Percentiles rank a stretch among this genome's conserved stretches.
Conservation (phyloP, 2,329 filamentous ascomycete genomes). For the Fusarium pseudocircinatum region DNA sequence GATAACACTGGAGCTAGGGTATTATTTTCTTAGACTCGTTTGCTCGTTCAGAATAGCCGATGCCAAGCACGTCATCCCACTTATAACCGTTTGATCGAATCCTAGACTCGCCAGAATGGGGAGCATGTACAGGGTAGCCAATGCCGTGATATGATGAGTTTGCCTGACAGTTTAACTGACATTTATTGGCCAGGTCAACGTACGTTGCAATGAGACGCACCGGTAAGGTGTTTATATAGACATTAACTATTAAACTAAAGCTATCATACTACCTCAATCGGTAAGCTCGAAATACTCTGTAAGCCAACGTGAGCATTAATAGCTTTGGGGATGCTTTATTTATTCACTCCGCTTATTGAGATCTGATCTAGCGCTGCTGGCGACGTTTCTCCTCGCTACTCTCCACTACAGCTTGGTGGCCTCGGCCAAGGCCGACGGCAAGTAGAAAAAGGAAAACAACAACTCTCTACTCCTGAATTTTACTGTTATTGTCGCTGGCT, state of each 20-base stretch:
- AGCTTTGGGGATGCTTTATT: no score
- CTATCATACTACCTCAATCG: no score
- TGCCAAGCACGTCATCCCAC: background rate
- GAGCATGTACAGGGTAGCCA: background rate
- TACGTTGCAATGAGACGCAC: accelerated
- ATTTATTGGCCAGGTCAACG: background rate
- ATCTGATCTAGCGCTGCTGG: no score
- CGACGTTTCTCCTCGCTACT: no score
- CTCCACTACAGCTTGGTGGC: no score
- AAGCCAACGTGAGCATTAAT: no score
- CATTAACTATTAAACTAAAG: background rate
- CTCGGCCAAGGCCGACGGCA: no score
- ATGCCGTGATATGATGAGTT: background rate
- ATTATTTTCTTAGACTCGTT: background rate
- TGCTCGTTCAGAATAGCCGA: background rate
- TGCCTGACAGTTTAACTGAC: accelerated
- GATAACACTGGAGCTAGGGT: background rate
- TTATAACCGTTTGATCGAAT: background rate
- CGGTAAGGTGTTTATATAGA: background rate
- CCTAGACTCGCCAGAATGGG: accelerated
- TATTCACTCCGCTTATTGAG: no score
- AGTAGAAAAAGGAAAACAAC: no score
- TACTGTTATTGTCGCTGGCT: no score
- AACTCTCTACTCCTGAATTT: no score
- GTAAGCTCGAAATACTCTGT: no score